Evolutionary conservation across 495 filamentous ascomycete species (phyloP).

Genomic region (Parmelia sp.): DNA sequence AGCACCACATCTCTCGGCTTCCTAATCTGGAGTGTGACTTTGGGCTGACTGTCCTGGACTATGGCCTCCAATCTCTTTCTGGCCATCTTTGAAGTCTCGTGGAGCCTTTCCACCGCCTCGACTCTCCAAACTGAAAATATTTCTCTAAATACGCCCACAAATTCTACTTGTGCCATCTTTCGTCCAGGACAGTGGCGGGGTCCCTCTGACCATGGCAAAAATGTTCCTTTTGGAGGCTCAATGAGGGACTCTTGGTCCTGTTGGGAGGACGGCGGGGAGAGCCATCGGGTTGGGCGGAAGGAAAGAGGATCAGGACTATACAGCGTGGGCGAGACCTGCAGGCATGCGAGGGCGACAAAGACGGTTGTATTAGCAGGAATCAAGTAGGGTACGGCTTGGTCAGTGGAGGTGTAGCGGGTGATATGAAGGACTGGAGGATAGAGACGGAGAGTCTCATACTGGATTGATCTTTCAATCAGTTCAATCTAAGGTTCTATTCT

Average conservation of each 20-base stretch:
- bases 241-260: neutral
- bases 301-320: conserved; percentile 36
- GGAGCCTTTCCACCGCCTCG: conserved; percentile 3
- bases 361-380: conserved; percentile 35
- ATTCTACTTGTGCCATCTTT: conserved; percentile 66
- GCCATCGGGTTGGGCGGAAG: conserved; percentile 34
- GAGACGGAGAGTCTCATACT: conserved; percentile 24
- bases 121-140: conserved; percentile 45
- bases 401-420: conserved; percentile 6
- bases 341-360: conserved; percentile 32
- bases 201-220: conserved; percentile 66
- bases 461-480: too few relatives aligned
- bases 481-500: too few relatives aligned
- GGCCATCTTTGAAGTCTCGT: conserved; percentile 18
- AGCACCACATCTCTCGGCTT: conserved; percentile 21
- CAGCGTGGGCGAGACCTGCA: conserved; percentile 39
- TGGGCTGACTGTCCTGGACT: conserved; percentile 15
- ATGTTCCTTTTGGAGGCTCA: neutral
- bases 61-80: conserved; percentile 12
- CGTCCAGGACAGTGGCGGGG: conserved; percentile 62
- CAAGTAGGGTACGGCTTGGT: conserved; percentile 24
- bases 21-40: conserved; percentile 25
- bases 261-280: neutral
- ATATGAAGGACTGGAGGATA: conserved; percentile 8
- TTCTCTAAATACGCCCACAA: conserved; percentile 56